Evolutionary conservation across 192 early-diverging fungal genomes (phyloP), one percentile per base, ranked within the genome.

Genomic region (Coemansia sp.): DNA sequence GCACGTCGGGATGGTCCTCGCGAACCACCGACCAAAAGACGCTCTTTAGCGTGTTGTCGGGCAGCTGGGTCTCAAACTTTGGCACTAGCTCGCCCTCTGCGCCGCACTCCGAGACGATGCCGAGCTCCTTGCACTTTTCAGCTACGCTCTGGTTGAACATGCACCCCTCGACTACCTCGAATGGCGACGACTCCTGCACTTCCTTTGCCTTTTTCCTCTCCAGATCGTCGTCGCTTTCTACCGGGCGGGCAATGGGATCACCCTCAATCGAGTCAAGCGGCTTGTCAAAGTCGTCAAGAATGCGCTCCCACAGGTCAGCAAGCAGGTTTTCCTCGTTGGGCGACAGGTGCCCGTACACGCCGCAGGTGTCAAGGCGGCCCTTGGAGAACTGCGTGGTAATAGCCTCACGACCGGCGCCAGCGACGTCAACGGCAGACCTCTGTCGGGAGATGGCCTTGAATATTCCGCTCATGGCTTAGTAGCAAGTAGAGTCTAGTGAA

Each of bases 1-100:
- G 71, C 12, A 88, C 74, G 76, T 96, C 94, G 22, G 90, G 90
- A 57, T 92, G 87, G 66, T 93, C 90, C 53, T 79, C 84, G 39
- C 81, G 85, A 11, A 90, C 76, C 47, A 88, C 84, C 16, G 82
- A 70, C 88, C 90, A 93, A 50, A 92, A 85, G n/a, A 88, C 85
- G 9, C 74, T 79, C 10, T 85, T 71, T 43, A 92, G 81, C 47
- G 86, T 86, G 34, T 65, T 55, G 3, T 36, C 10, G 40, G 34
- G 57, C 7, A 71, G 55, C 78, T 65, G 65, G 27, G 65, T 41
- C 71, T 79, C 65, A 39, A 61, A 84, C n/a, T 65, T 50, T 15
- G 82, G 76, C 40, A 80, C 77, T 43, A 84, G 57, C 58, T 68
- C 69, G 11, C 72, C 74, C 3, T 70, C 68, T 5, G 24, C 20